These are phyloP conservation scores for Meripilus lineatus DNA, from an alignment of 1,284 basidiomycete species.

Conservation along the genomic window DNA sequence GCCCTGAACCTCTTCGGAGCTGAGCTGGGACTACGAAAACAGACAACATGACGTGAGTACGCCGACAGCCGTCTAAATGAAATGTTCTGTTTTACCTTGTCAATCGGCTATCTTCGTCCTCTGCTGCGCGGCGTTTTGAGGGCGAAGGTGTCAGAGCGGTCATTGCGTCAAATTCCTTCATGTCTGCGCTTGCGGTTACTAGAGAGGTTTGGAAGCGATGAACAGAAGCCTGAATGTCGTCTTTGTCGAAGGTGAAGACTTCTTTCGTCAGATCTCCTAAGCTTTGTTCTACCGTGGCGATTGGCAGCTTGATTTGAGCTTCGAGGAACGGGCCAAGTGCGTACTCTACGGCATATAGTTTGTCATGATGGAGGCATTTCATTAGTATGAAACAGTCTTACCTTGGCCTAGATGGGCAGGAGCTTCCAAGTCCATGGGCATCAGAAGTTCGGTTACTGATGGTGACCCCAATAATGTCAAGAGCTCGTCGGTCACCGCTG, in stretches of 20 bases:
- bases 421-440: constrained; percentile 44
- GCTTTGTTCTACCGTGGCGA: too few relatives aligned
- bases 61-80: background rate
- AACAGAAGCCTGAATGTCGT: too few relatives aligned
- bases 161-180: constrained; percentile 16
- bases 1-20: constrained; percentile 24
- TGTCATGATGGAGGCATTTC: constrained; percentile 4
- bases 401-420: constrained; percentile 49
- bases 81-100: background rate
- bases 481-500: constrained; percentile 15
- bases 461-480: constrained; percentile 18
- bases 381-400: constrained; percentile 18
- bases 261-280: too few relatives aligned
- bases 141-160: constrained; percentile 13
- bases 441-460: constrained; percentile 17
- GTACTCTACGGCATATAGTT: constrained; percentile 37
- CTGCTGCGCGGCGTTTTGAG: constrained; percentile 23
- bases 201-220: too few relatives aligned
- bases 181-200: too few relatives aligned
- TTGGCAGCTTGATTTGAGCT: constrained; percentile 35
- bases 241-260: too few relatives aligned
- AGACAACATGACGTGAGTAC: background rate
- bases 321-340: constrained; percentile 47
- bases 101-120: constrained; percentile 14
- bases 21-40: constrained; percentile 12